Conservation (phyloP, 2,329 filamentous ascomycete species). For the Cryphonectria nitschkei region DNA sequence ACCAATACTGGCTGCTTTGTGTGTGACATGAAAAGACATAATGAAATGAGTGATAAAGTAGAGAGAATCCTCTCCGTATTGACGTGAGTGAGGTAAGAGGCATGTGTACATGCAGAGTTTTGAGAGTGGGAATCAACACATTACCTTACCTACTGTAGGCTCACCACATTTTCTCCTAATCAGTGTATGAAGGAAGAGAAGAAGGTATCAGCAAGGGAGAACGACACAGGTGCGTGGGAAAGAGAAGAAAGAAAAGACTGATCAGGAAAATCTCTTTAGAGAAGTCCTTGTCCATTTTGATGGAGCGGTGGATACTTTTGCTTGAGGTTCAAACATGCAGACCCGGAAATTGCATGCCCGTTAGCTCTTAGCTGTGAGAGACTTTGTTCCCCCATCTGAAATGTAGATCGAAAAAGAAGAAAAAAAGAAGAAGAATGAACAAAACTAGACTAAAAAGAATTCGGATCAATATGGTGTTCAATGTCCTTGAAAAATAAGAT, state of each 20-base stretch:
- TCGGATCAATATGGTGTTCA: not conserved
- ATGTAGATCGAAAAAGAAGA: too few relatives aligned
- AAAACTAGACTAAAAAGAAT: not conserved
- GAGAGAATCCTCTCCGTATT: not conserved
- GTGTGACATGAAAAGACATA: not conserved
- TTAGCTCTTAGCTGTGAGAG: not conserved
- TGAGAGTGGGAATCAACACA: not conserved
- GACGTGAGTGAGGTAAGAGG: not conserved
- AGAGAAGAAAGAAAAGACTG: conserved; percentile 4
- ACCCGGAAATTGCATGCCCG: not conserved
- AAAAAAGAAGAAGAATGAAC: too few relatives aligned
- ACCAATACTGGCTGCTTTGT: conserved; percentile 30
- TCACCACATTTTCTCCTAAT: not conserved
- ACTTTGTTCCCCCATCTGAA: not conserved
- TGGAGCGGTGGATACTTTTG: conserved; percentile 28
- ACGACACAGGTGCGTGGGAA: not conserved
- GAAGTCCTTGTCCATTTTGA: conserved; percentile 27
- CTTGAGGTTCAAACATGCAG: conserved; percentile 13
- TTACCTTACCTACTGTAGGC: not conserved
- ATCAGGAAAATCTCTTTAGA: conserved; percentile 22
- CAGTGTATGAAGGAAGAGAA: not conserved
- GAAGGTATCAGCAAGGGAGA: not conserved
- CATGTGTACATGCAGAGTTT: not conserved
- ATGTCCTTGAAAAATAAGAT: not conserved
- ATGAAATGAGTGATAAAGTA: not conserved